Evolutionary conservation across 495 filamentous ascomycete species (phyloP), one percentile per base, ranked within the genome.

Genomic region (Peziza echinospora): DNA sequence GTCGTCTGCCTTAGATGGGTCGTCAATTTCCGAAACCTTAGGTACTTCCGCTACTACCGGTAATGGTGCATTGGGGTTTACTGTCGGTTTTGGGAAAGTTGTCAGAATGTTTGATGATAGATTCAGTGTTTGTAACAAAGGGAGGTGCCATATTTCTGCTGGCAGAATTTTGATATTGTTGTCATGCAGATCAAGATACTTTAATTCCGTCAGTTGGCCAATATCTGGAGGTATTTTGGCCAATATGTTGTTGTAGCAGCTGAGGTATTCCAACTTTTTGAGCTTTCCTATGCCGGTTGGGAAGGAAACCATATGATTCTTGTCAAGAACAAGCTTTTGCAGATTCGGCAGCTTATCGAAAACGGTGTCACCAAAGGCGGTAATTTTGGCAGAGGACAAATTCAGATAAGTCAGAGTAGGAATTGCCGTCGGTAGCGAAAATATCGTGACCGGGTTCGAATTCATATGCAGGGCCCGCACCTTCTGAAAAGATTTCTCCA

Each of bases 71-170:
- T 37, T 37, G 13, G 67, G 68, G 26, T 71, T 81, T 24, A 75
- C 73, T 19, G 74, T 74, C 40, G 76, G 82, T 51, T 92, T 94
- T 0, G 89, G 89, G 55, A 99, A 96, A 45, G 68, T 74, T 17
- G 84, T 77, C 3, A 99, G 64, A 8, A 94, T 72, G 53, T 99
- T 99, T 6, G 89, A 91, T 1, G 86, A 94, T 16, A 92, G 77
- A 61, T 99, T 99, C 42, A 99, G 70, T 0, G 80, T 84, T 58
- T 93, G 84, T 46, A 99, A 63, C 54, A 78, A 84, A 49, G 74
- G 72, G 41, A 85, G 82, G 67, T 80, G 82, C 89, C 89, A 99
- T 10, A 96, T 68, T 53, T 99, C 89, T 53, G 82, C 74, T 5
- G 89, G 89, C 25, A 99, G 67, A 44, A 74, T 76, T 52, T 78